These are phyloP conservation scores for Backusella morwellensis DNA, from an alignment of 192 early-diverging fungal genomes.

Conservation along the genomic window DNA sequence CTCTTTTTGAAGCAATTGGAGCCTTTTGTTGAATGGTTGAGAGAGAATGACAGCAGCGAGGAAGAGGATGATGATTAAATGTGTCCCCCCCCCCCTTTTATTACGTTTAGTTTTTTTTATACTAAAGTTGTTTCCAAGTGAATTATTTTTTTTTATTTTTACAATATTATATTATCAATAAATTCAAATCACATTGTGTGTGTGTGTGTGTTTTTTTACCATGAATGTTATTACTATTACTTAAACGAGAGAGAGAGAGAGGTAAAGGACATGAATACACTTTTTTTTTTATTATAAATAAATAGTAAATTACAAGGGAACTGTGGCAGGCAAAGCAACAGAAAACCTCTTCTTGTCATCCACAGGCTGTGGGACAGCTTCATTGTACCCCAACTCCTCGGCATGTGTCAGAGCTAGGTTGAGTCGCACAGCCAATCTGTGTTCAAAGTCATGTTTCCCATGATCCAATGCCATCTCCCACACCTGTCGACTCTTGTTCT, in stretches of 20 bases:
- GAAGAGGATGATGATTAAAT: conserved; percentile 54
- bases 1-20: conserved; percentile 94
- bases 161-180: no score
- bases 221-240: no score
- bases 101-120: background rate
- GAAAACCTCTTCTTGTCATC: conserved; percentile 7
- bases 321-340: background rate
- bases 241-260: no score
- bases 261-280: no score
- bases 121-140: background rate
- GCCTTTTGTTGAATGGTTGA: conserved; percentile 81
- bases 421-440: conserved; percentile 27
- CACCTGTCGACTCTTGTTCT: conserved; percentile 27
- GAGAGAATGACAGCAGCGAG: conserved; percentile 63
- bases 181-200: no score
- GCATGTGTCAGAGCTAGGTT: conserved; percentile 20
- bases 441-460: conserved; percentile 51
- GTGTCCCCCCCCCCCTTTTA: background rate
- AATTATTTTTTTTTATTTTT: background rate
- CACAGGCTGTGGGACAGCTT: background rate
- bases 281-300: background rate
- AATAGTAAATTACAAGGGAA: background rate
- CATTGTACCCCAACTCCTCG: conserved; percentile 22
- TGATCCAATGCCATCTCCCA: conserved; percentile 43
- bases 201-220: no score